These are phyloP conservation scores for Penicillium sp. DNA, from an alignment of 2,329 filamentous ascomycete species.

Conservation along the genomic window DNA sequence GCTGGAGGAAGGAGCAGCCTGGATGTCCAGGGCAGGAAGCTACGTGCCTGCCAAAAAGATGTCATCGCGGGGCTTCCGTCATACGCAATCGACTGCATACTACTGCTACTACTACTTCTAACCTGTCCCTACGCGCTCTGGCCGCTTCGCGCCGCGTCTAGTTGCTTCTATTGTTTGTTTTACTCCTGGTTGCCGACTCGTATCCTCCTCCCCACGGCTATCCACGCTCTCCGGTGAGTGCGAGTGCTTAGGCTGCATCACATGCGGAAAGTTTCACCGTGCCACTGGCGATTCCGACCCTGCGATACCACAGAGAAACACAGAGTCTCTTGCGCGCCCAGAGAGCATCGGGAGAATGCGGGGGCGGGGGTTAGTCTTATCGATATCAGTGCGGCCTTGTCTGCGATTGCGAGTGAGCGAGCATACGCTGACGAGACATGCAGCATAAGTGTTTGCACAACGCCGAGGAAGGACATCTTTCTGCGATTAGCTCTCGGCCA, in stretches of 20 bases:
- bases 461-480: too few relatives aligned
- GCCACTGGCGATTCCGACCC: conserved; percentile 4
- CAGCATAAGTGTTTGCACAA: not conserved
- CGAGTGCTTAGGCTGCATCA: not conserved
- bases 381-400: not conserved
- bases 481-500: not conserved
- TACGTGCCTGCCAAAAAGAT: conserved; percentile 9
- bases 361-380: conserved; percentile 8
- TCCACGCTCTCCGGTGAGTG: not conserved
- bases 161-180: not conserved
- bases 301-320: conserved; percentile 7
- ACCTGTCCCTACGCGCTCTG: not conserved
- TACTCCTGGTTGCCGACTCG: not conserved
- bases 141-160: not conserved
- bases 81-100: not conserved
- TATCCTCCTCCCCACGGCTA: not conserved
- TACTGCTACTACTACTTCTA: not conserved
- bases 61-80: conserved; percentile 15
- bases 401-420: not conserved
- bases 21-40: not conserved
- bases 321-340: not conserved
- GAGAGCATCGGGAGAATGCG: conserved; percentile 6
- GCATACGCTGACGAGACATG: not conserved
- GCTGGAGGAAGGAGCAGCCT: conserved; percentile 1
- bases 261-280: conserved; percentile 2